phyloP scores from a whole-genome alignment of 768 basidiomycete species.

The Daedaleopsis nitida region DNA sequence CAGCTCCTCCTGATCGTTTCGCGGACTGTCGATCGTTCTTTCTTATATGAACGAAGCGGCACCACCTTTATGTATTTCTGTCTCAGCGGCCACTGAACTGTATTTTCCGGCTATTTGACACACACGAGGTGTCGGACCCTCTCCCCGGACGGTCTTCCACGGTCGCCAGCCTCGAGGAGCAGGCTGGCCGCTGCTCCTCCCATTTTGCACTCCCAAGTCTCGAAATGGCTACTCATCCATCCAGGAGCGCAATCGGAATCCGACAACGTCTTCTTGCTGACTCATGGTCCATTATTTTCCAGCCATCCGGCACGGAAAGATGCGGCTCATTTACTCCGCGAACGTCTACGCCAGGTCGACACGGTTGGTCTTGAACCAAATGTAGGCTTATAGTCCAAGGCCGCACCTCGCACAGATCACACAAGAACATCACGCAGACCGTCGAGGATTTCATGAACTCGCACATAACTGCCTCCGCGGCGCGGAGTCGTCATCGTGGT shows the following conservation, averaged over 20 bases:
- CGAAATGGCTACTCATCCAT: not conserved
- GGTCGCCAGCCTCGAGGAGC: not conserved
- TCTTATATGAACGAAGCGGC: not conserved
- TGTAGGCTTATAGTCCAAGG: too few species aligned
- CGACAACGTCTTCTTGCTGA: not conserved
- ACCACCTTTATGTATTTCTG: not conserved
- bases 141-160: not conserved
- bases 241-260: not conserved
- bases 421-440: too few species aligned
- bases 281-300: not conserved
- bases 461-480: too few species aligned
- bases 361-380: too few species aligned
- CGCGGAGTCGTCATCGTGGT: too few species aligned
- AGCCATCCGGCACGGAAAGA: not conserved
- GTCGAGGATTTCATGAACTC: too few species aligned
- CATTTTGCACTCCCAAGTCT: not conserved
- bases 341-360: too few species aligned
- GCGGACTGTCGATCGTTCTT: slow-evolving; percentile 8
- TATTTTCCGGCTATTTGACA: not conserved
- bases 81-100: not conserved
- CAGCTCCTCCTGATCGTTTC: slow-evolving; percentile 1
- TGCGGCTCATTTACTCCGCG: not conserved
- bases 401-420: too few species aligned
- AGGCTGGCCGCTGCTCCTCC: not conserved
- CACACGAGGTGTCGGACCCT: not conserved